Conservation (phyloP, 1,284 basidiomycete genomes). For the Waitea zeae region DNA sequence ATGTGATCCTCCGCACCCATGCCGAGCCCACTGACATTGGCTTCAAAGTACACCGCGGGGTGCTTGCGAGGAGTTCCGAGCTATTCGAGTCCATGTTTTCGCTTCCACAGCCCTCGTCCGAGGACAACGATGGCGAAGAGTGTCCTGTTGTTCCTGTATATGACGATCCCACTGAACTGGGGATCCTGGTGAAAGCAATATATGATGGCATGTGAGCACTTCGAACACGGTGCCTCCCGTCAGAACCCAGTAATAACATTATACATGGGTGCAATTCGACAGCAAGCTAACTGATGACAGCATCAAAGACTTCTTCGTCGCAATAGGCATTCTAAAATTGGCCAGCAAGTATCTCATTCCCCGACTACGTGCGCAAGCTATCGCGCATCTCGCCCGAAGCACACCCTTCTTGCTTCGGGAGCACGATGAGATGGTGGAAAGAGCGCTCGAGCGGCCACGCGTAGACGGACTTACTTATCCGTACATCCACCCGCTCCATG, state of each 20-base stretch:
- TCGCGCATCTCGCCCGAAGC: conserved; percentile 27
- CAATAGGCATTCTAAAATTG: conserved; percentile 34
- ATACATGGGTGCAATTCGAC: conserved; percentile 4
- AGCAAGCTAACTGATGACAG: conserved; percentile 20
- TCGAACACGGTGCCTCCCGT: background rate
- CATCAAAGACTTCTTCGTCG: conserved; percentile 32
- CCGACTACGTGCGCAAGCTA: conserved; percentile 28
- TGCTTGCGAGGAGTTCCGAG: conserved; percentile 40
- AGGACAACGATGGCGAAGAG: conserved; percentile 17
- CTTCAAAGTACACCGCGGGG: conserved; percentile 38
- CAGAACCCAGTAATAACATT: background rate
- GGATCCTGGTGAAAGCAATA: conserved; percentile 31
- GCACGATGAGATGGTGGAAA: conserved; percentile 37
- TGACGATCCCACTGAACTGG: conserved; percentile 33
- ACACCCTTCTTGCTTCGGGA: conserved; percentile 36
- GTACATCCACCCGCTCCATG: conserved; percentile 39
- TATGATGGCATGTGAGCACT: conserved; percentile 38
- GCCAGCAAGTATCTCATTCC: conserved; percentile 40
- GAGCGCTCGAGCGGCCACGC: conserved; percentile 23
- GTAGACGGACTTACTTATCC: conserved; percentile 32
- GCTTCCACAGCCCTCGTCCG: conserved; percentile 23
- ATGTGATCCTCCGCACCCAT: conserved; percentile 28
- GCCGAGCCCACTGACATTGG: conserved; percentile 20
- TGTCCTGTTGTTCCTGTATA: conserved; percentile 35
- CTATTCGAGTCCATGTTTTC: conserved; percentile 41